These are phyloP conservation scores for Anisodus tanguticus DNA, from an alignment of 257 asterid species.

Conservation along the genomic window DNA sequence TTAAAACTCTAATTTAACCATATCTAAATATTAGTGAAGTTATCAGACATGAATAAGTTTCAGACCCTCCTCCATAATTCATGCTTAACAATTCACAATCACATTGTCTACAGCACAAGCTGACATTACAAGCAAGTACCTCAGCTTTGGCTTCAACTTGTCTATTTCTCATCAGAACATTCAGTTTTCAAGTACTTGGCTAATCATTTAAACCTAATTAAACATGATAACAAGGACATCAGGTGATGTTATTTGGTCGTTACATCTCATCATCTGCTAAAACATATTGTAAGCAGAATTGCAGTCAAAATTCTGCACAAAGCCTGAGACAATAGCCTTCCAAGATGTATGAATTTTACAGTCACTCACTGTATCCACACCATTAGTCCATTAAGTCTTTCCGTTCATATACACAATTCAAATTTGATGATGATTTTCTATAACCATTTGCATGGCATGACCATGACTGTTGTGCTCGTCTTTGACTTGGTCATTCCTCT, in stretches of 20 bases:
- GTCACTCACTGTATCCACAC: conserved; percentile 1
- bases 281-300: neutral
- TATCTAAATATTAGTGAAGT: neutral
- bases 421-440: conserved; percentile 3
- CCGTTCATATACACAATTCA: neutral
- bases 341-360: neutral
- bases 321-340: neutral
- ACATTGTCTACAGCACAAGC: conserved; percentile 11
- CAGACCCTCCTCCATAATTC: neutral
- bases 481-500: neutral
- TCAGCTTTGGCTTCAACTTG: neutral
- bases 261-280: neutral
- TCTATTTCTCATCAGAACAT: neutral
- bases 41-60: neutral
- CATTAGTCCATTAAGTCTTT: neutral
- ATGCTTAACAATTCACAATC: neutral
- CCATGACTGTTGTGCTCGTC: neutral
- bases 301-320: neutral
- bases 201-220: neutral
- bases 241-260: neutral
- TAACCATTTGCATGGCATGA: neutral
- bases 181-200: neutral
- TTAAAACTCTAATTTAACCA: neutral
- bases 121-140: neutral
- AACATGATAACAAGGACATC: neutral